phyloP scores from a whole-genome alignment of 2,329 filamentous ascomycete species.

The Xylariaceae sp. region DNA sequence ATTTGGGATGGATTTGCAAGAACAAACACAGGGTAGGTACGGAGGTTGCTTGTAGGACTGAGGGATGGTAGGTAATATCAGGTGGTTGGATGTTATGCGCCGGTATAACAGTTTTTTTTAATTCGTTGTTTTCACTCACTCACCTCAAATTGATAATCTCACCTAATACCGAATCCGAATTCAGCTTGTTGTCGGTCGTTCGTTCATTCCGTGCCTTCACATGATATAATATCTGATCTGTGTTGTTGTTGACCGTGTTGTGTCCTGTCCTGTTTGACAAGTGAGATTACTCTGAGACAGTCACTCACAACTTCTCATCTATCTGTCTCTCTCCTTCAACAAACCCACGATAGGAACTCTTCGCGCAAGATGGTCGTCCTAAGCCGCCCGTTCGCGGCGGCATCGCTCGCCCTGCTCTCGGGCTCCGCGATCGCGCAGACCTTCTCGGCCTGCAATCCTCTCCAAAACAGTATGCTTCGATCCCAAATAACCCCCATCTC shows the following conservation, averaged over 20 bases:
- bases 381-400: slow-evolving; percentile 19
- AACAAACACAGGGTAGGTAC: too few species aligned
- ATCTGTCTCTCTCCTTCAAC: background rate
- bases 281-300: background rate
- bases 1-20: too few species aligned
- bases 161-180: too few species aligned
- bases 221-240: background rate
- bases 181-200: too few species aligned
- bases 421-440: slow-evolving; percentile 27
- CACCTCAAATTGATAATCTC: too few species aligned
- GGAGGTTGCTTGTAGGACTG: too few species aligned
- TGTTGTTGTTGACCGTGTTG: too few species aligned
- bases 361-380: slow-evolving; percentile 23
- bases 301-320: background rate
- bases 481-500: background rate
- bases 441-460: slow-evolving; percentile 31
- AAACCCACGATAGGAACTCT: background rate
- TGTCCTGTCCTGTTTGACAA: too few species aligned
- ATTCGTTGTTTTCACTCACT: too few species aligned
- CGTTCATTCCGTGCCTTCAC: background rate
- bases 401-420: slow-evolving; percentile 20
- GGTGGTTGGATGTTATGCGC: too few species aligned
- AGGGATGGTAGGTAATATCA: too few species aligned
- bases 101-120: too few species aligned
- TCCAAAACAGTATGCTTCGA: slow-evolving; percentile 26